Conservation (phyloP, 192 early-diverging fungal species). For the Entomortierella chlamydospora region DNA sequence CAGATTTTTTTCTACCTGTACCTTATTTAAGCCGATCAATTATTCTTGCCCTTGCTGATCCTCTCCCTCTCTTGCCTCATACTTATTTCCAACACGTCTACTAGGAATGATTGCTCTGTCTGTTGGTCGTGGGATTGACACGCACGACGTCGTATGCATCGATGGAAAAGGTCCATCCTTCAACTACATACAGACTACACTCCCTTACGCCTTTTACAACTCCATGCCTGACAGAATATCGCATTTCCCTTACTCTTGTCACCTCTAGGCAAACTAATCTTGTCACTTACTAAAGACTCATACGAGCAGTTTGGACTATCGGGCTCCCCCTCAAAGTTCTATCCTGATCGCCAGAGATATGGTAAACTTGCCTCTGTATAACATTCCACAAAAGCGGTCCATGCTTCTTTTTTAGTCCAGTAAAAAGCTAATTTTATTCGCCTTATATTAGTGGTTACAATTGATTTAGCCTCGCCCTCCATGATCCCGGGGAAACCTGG, state of each 20-base stretch:
- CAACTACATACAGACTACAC: not conserved
- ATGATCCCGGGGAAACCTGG: conserved; percentile 59
- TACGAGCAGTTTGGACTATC: conserved; percentile 58
- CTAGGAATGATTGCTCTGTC: conserved; percentile 27
- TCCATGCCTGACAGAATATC: too few relatives aligned
- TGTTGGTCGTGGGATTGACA: conserved; percentile 31
- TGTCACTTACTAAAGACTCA: conserved; percentile 58
- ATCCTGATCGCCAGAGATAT: conserved; percentile 46
- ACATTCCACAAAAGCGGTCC: too few relatives aligned
- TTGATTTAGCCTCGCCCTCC: conserved; percentile 41
- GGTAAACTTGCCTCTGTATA: conserved; percentile 30
- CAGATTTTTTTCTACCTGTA: not conserved
- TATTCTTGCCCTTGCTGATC: not conserved
- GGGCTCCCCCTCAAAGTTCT: conserved; percentile 50
- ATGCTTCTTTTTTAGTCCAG: conserved; percentile 27
- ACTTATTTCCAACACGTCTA: too few relatives aligned
- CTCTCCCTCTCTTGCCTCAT: too few relatives aligned
- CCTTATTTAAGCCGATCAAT: too few relatives aligned
- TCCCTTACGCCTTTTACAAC: too few relatives aligned
- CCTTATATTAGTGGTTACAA: conserved; percentile 56
- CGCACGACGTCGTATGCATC: conserved; percentile 35
- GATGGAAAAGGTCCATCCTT: conserved; percentile 28
- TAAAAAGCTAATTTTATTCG: too few relatives aligned
- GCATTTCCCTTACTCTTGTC: too few relatives aligned
- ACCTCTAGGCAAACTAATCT: conserved; percentile 51